A percentile compares a stretch with the other conserved stretches of the same genome.
These are phyloP conservation scores for Fusarium torulosum DNA, from an alignment of 2,329 filamentous ascomycete species.

Conservation along the genomic window DNA sequence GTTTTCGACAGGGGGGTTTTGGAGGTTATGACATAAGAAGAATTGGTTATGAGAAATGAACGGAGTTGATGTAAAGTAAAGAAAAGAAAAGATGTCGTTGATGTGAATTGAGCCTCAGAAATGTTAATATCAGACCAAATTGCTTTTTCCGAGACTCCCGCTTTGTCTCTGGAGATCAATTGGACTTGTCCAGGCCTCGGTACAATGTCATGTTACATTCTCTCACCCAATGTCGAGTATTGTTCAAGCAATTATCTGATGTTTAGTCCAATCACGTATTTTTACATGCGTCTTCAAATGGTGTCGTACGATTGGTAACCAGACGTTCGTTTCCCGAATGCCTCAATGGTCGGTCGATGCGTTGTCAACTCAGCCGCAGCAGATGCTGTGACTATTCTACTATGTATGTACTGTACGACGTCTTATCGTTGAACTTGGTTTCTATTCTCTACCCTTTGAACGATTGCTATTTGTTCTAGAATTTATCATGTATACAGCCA, in stretches of 20 bases:
- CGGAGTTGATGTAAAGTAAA: background rate
- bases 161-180: background rate
- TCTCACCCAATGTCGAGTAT: too few relatives aligned
- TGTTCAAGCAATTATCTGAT: background rate
- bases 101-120: slow-evolving; percentile 17
- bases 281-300: slow-evolving; percentile 27
- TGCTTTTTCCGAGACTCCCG: background rate
- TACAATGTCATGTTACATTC: too few relatives aligned
- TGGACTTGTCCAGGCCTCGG: background rate
- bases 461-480: background rate
- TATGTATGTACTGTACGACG: too few relatives aligned
- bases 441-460: background rate
- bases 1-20: too few relatives aligned
- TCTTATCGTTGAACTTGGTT: too few relatives aligned
- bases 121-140: background rate
- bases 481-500: background rate
- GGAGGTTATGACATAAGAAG: too few relatives aligned
- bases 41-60: too few relatives aligned
- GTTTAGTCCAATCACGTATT: slow-evolving; percentile 20
- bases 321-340: slow-evolving; percentile 17
- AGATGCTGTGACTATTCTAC: slow-evolving; percentile 7
- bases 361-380: slow-evolving; percentile 43
- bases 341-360: slow-evolving; percentile 43
- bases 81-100: background rate
- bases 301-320: slow-evolving; percentile 44